Percentiles rank a stretch among this genome's conserved stretches.
Conservation (phyloP, 164 flowering plant genomes). For the Vitis rotundifolia region DNA sequence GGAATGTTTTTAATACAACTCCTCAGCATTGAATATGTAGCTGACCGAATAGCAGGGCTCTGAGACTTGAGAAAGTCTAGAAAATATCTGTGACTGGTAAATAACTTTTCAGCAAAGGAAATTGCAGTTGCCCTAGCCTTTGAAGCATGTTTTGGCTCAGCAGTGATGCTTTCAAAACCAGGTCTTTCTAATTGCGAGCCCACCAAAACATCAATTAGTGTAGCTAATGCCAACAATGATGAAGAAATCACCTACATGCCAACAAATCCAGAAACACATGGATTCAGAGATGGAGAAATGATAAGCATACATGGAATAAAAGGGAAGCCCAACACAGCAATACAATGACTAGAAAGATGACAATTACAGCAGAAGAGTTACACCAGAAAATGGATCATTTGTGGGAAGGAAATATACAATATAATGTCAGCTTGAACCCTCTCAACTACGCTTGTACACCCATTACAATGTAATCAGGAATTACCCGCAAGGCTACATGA, state of each 20-base stretch:
- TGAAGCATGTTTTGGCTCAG: slow-evolving; percentile 63
- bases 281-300: background rate
- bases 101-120: slow-evolving; percentile 61
- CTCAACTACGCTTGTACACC: background rate
- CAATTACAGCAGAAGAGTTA: background rate
- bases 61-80: slow-evolving; percentile 70
- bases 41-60: slow-evolving; percentile 65
- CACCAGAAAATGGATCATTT: background rate
- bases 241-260: slow-evolving; percentile 74
- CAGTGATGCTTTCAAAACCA: slow-evolving; percentile 42
- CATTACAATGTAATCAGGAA: background rate
- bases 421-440: background rate
- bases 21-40: slow-evolving; percentile 69
- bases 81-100: slow-evolving; percentile 62
- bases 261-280: background rate
- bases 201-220: slow-evolving; percentile 70
- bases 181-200: slow-evolving; percentile 40
- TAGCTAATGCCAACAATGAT: slow-evolving; percentile 78
- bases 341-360: background rate
- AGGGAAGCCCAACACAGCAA: background rate
- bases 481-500: background rate
- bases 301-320: background rate
- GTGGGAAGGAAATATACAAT: background rate
- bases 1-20: slow-evolving; percentile 75
- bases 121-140: slow-evolving; percentile 65